Evolutionary conservation across 345 rosid species (phyloP).

Genomic region (Balakata baccata): DNA sequence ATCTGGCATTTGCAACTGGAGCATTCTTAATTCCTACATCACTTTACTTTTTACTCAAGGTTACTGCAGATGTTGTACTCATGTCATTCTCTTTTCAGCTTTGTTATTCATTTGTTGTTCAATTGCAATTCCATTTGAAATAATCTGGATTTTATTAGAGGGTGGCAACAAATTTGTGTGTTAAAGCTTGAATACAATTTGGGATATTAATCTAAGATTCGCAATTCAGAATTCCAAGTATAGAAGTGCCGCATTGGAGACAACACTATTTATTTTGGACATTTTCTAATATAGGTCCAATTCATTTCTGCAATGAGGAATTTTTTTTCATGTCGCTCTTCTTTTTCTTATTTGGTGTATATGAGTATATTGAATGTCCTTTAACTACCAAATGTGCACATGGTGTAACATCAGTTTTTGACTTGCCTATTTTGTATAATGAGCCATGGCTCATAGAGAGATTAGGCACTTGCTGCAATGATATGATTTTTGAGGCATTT

Average conservation of each 20-base stretch:
- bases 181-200: not conserved
- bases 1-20: conserved; percentile 66
- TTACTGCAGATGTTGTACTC: conserved; percentile 23
- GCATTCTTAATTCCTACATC: conserved; percentile 85
- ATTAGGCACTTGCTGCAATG: not conserved
- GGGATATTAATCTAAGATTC: not conserved
- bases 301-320: not conserved
- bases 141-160: not conserved
- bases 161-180: not conserved
- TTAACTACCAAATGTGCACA: not conserved
- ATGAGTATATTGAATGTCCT: not conserved
- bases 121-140: not conserved
- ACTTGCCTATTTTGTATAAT: not conserved
- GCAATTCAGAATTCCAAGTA: not conserved
- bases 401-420: not conserved
- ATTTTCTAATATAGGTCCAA: not conserved
- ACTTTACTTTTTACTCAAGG: conserved; percentile 83
- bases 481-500: not conserved
- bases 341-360: not conserved
- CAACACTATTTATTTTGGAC: not conserved
- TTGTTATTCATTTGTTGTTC: conserved; percentile 8
- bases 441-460: not conserved
- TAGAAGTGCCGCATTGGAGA: not conserved
- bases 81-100: conserved; percentile 4
- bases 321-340: not conserved